Percentiles rank a stretch among this genome's conserved stretches.
Conservation (phyloP, 257 asterid species). For the Thymus quinquecostatus region DNA sequence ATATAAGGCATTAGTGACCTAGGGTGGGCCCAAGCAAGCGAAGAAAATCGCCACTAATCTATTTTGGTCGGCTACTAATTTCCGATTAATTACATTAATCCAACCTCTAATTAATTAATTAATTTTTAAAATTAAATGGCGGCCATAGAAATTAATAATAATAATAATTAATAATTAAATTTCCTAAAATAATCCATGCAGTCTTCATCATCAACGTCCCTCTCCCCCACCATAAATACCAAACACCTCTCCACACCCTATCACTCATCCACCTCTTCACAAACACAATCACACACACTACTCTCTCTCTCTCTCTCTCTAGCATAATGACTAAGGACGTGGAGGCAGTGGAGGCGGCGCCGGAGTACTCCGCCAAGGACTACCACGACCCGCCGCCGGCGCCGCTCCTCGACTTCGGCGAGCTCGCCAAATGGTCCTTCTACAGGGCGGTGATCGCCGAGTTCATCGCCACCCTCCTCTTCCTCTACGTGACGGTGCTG, state of each 20-base stretch:
- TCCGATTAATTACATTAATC: constrained; percentile 1
- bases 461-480: constrained; percentile 79
- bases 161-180: not conserved
- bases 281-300: not conserved
- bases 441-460: constrained; percentile 81
- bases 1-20: not conserved
- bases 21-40: constrained; percentile 36
- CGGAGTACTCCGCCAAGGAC: constrained; percentile 53
- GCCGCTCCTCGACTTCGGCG: constrained; percentile 63
- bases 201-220: constrained; percentile 11
- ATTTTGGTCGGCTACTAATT: constrained; percentile 39
- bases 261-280: constrained; percentile 1
- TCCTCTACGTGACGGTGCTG: constrained; percentile 69
- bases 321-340: constrained; percentile 35
- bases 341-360: constrained; percentile 34
- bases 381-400: constrained; percentile 89
- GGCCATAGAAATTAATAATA: constrained; percentile 22
- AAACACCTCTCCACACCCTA: constrained; percentile 22
- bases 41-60: constrained; percentile 25
- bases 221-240: constrained; percentile 39
- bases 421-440: constrained; percentile 74
- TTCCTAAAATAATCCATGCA: constrained; percentile 22
- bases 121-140: constrained; percentile 4
- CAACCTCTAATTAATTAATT: not conserved
- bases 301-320: too few species aligned